These are phyloP conservation scores for Quercus ilex DNA, from an alignment of 306 rosid genomes.

Conservation along the genomic window DNA sequence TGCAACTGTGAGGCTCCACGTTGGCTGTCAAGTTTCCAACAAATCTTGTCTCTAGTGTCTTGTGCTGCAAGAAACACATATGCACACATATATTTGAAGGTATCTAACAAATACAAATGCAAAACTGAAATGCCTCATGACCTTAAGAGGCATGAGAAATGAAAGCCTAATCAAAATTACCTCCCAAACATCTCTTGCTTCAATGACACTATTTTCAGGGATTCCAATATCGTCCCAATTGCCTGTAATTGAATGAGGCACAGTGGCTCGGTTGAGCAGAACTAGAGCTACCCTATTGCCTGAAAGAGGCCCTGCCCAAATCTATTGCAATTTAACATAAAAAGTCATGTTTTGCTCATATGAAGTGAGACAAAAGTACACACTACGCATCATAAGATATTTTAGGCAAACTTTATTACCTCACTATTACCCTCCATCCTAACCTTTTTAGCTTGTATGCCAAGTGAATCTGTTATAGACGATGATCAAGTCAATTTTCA, in stretches of 20 bases:
- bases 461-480: conserved; percentile 56
- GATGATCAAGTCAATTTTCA: neutral
- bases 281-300: conserved; percentile 63
- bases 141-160: neutral
- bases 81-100: neutral
- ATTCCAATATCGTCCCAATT: conserved; percentile 88
- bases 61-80: conserved; percentile 59
- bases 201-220: conserved; percentile 48
- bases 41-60: conserved; percentile 47
- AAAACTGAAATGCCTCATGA: neutral
- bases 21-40: conserved; percentile 60
- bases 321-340: conserved; percentile 30
- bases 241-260: conserved; percentile 39
- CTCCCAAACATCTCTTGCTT: conserved; percentile 95
- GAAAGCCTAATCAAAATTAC: conserved; percentile 24
- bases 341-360: neutral
- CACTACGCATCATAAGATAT: neutral
- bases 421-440: conserved; percentile 82
- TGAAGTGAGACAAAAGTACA: neutral
- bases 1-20: conserved; percentile 61
- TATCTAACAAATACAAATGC: too few relatives aligned
- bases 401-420: conserved; percentile 43
- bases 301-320: conserved; percentile 96
- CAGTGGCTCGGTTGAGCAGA: conserved; percentile 60
- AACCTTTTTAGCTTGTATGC: conserved; percentile 86